A percentile compares a stretch with the other conserved stretches of the same genome.
phyloP scores from a whole-genome alignment of 148 eudicot genomes.

The Dianthus caryophyllus region DNA sequence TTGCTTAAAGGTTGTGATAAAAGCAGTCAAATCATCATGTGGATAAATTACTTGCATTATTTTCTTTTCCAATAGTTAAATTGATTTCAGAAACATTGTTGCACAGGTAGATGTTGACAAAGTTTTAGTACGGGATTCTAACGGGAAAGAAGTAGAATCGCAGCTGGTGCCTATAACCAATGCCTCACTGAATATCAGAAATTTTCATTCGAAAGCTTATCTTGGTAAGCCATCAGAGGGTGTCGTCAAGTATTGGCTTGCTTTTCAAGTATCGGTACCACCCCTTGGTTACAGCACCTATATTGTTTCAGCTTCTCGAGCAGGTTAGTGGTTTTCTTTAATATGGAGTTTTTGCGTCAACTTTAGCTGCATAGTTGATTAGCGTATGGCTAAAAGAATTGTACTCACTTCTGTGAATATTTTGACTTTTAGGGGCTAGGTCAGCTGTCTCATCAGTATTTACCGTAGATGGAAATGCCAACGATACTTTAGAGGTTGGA shows the following conservation, averaged over 20 bases:
- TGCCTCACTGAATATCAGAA: slow-evolving; percentile 45
- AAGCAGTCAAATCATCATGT: background rate
- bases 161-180: slow-evolving; percentile 68
- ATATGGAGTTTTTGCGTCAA: slow-evolving; percentile 8
- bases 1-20: background rate
- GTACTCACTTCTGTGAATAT: background rate
- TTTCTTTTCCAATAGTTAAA: background rate
- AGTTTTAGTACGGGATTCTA: slow-evolving; percentile 54
- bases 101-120: slow-evolving; percentile 56
- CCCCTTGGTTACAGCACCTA: slow-evolving; percentile 91
- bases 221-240: slow-evolving; percentile 42
- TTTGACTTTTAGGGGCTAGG: slow-evolving; percentile 38
- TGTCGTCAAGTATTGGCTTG: slow-evolving; percentile 64
- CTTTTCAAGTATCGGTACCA: slow-evolving; percentile 79
- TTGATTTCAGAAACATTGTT: slow-evolving; percentile 8
- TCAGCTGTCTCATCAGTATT: slow-evolving; percentile 32
- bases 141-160: slow-evolving; percentile 64
- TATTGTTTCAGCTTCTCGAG: slow-evolving; percentile 40
- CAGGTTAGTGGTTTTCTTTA: slow-evolving; percentile 40
- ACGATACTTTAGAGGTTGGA: slow-evolving; percentile 57
- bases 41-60: background rate
- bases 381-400: background rate
- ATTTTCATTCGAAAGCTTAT: slow-evolving; percentile 56
- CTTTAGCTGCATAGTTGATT: background rate
- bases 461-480: slow-evolving; percentile 29